Evolutionary conservation across 108 stramenopile species (phyloP), one percentile per base, ranked within the genome.

Genomic region (Cylindrotheca fusiformis): DNA sequence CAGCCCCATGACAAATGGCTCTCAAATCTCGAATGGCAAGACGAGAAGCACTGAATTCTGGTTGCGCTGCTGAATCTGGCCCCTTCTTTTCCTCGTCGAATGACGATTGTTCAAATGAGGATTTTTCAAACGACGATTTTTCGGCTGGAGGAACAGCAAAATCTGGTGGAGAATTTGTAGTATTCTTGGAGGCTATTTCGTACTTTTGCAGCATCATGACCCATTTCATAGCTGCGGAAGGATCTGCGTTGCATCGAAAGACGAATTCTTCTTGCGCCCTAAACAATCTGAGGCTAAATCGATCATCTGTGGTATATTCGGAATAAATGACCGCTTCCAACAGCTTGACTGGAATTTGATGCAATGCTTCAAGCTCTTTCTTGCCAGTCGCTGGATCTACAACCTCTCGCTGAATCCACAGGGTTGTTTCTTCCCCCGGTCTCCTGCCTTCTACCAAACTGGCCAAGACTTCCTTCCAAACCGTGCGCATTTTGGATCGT

Each of bases 371-470:
- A 44, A 94, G 60, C 28, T 79, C 87, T 10, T 69, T 81, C 59
- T 81, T 80, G 1, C 79, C 81, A 2, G 77, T 78, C 1, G 22
- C 18, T 31, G 73, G 56, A 61, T 91, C 77, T 12, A 72, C 24
- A 4, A 58, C 49, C 67, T 94, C 85, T n/a, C 92, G 78, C 81
- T 94, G 88, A 75, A 94, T 90, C 92, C 92, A 94, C 19, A 94
- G 72, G 24, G 88, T 94, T 1, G 88, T 88, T 68, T 90, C 88
- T 67, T 94, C 87, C 30, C 88, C 88, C 14, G 81, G 81, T 26
- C 82, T 69, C 24, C 85, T 78, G 2, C 78, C 87, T 60, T 88
- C 81, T 4, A 94, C 88, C 3, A 94, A 48, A 4, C 74, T 79
- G 5, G 87, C 88, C 56, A 94, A 50, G 1, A 94, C 84, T 27